phyloP scores from a whole-genome alignment of 2,329 filamentous ascomycete genomes.

The Aspergillus sp. region DNA sequence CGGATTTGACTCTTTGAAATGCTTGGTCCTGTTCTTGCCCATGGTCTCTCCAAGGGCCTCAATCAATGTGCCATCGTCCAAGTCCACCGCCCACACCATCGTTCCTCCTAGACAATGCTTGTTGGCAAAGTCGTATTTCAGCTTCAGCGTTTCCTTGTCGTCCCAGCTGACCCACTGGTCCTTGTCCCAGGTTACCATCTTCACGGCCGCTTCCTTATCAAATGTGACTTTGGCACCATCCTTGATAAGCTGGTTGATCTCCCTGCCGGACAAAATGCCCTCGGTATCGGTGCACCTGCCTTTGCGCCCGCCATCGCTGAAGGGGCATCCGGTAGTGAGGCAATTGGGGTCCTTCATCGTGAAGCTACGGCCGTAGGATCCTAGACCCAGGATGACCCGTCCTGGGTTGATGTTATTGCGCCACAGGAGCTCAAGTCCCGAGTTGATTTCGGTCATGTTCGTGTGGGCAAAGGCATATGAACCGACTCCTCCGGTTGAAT shows the following conservation, averaged over 20 bases:
- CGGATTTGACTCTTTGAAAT: not conserved
- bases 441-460: constrained; percentile 30
- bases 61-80: constrained; percentile 14
- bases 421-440: constrained; percentile 48
- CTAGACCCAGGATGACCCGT: constrained; percentile 48
- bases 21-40: constrained; percentile 5
- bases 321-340: constrained; percentile 10
- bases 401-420: constrained; percentile 40
- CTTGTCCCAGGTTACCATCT: constrained; percentile 13
- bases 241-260: constrained; percentile 7
- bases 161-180: constrained; percentile 19
- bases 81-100: constrained; percentile 19
- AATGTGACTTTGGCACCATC: not conserved
- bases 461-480: constrained; percentile 20
- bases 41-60: constrained; percentile 5
- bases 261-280: constrained; percentile 6
- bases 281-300: constrained; percentile 9
- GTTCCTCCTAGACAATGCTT: constrained; percentile 17
- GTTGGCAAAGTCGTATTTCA: constrained; percentile 20
- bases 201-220: constrained; percentile 13
- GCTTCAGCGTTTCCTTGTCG: constrained; percentile 15
- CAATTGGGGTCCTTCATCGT: constrained; percentile 8
- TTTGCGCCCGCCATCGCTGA: not conserved
- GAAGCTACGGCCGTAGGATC: constrained; percentile 43
- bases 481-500: constrained; percentile 10